Evolutionary conservation across 495 filamentous ascomycete species (phyloP).

Genomic region (Neurospora tetrasperma): DNA sequence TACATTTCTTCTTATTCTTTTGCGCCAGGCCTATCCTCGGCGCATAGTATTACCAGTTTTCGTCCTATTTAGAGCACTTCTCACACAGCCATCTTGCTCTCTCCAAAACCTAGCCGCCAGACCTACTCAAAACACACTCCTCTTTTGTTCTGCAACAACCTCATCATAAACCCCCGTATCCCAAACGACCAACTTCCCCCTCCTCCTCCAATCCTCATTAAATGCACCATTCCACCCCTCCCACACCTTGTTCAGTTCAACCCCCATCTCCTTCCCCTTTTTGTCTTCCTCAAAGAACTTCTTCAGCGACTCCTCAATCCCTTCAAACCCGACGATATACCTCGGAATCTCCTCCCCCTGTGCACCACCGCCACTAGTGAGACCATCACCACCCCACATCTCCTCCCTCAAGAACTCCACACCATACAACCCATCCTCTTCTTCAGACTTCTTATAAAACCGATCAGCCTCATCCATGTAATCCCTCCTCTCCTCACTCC

Average conservation of each 20-base stretch:
- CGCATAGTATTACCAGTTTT: neutral
- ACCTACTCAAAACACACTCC: neutral
- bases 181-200: slow-evolving; percentile 80
- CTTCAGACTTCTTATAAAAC: slow-evolving; percentile 50
- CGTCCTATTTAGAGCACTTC: neutral
- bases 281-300: slow-evolving; percentile 34
- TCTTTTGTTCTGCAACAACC: neutral
- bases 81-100: neutral
- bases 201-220: slow-evolving; percentile 80
- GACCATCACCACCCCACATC: slow-evolving; percentile 25
- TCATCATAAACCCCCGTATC: slow-evolving; percentile 31
- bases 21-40: neutral
- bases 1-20: neutral
- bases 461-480: slow-evolving; percentile 87
- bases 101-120: neutral
- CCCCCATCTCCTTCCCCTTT: slow-evolving; percentile 36
- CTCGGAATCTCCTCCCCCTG: slow-evolving; percentile 36
- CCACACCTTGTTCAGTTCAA: slow-evolving; percentile 50
- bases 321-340: slow-evolving; percentile 47
- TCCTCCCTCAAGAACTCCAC: slow-evolving; percentile 43
- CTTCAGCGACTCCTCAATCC: slow-evolving; percentile 33
- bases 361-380: slow-evolving; percentile 2
- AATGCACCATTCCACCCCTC: slow-evolving; percentile 68
- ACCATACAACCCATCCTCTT: slow-evolving; percentile 9
- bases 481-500: slow-evolving; percentile 37